phyloP scores from a whole-genome alignment of 768 basidiomycete species.

The Omphalotus guepiniiformis region DNA sequence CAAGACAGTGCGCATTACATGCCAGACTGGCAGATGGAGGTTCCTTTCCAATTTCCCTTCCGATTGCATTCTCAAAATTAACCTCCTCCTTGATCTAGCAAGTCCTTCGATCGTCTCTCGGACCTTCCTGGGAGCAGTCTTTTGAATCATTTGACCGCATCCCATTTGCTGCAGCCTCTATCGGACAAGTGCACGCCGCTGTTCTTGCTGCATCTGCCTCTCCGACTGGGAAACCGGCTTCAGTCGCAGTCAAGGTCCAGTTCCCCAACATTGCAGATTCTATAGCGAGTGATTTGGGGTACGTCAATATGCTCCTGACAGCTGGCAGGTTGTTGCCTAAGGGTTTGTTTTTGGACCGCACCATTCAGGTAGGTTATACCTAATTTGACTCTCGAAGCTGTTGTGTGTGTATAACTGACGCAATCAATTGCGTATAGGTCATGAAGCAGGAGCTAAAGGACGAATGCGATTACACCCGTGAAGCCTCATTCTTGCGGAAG shows the following conservation, averaged over 20 bases:
- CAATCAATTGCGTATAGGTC: constrained; percentile 40
- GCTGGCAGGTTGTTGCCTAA: constrained; percentile 75
- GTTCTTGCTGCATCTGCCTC: constrained; percentile 49
- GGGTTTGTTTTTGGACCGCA: constrained; percentile 87
- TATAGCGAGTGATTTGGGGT: constrained; percentile 83
- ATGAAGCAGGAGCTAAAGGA: constrained; percentile 88
- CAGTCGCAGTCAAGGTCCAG: constrained; percentile 85
- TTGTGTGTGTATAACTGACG: neutral
- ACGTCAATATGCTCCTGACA: constrained; percentile 77
- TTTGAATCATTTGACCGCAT: constrained; percentile 79
- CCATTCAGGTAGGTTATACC: constrained; percentile 53
- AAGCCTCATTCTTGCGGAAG: constrained; percentile 63
- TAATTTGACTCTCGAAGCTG: no score
- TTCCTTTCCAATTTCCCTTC: constrained; percentile 23
- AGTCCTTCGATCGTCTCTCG: constrained; percentile 76
- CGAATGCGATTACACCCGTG: constrained; percentile 87
- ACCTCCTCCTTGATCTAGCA: constrained; percentile 28
- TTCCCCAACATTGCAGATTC: constrained; percentile 90
- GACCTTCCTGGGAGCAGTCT: constrained; percentile 61
- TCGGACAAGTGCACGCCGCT: constrained; percentile 91
- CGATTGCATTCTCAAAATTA: neutral
- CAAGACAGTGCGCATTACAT: constrained; percentile 98
- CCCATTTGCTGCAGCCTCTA: constrained; percentile 94
- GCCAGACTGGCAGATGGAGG: constrained; percentile 99
- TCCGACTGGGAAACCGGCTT: constrained; percentile 50